phyloP scores from a whole-genome alignment of 805 yeast genomes.

The Pichia heedii region DNA sequence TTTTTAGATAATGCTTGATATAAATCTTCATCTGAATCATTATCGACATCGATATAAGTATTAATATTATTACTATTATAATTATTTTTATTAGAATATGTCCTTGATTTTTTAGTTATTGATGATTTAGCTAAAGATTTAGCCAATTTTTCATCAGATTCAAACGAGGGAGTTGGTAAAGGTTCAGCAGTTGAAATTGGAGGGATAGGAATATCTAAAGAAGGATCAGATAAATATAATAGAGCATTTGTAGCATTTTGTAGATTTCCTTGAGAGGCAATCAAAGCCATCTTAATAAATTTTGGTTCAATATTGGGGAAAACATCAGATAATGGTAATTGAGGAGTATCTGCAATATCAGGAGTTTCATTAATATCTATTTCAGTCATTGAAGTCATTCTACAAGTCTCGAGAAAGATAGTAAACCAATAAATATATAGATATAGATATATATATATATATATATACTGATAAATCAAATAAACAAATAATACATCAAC shows the following conservation, averaged over 20 bases:
- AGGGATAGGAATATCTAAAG: constrained; percentile 45
- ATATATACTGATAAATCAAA: too few relatives aligned
- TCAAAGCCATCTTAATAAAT: constrained; percentile 65
- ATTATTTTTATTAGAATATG: too few relatives aligned
- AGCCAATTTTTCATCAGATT: constrained; percentile 70
- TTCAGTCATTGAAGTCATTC: background rate
- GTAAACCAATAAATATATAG: too few relatives aligned
- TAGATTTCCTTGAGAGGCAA: constrained; percentile 73
- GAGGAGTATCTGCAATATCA: background rate
- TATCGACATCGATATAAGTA: constrained; percentile 14
- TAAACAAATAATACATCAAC: too few relatives aligned
- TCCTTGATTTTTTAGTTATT: constrained; percentile 9
- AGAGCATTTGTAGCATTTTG: constrained; percentile 89
- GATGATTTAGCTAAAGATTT: constrained; percentile 66
- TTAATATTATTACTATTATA: background rate
- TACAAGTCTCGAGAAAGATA: too few relatives aligned
- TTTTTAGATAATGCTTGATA: constrained; percentile 63
- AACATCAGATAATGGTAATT: constrained; percentile 42
- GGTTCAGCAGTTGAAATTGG: constrained; percentile 27
- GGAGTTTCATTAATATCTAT: background rate
- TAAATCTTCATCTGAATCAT: constrained; percentile 36
- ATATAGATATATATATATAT: too few relatives aligned
- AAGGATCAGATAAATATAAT: constrained; percentile 69
- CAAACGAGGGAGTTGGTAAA: constrained; percentile 18
- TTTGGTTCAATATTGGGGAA: constrained; percentile 73